Percentiles rank a stretch among this genome's conserved stretches.
These are phyloP conservation scores for Cystobasidium slooffiae DNA, from an alignment of 1,284 basidiomycete species.

Conservation along the genomic window DNA sequence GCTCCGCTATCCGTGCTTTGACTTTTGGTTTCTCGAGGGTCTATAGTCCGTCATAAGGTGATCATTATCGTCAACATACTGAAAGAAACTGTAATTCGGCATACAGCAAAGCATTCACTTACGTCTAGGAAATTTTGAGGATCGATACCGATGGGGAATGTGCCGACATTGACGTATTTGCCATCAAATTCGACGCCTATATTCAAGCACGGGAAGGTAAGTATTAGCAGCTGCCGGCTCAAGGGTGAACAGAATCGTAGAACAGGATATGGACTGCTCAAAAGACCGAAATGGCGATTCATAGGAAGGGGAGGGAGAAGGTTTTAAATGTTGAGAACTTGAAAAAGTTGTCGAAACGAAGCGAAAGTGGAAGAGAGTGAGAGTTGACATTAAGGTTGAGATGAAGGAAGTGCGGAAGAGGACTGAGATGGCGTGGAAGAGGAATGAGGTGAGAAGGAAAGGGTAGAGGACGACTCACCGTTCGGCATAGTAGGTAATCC, in stretches of 20 bases:
- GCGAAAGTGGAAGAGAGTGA: too few relatives aligned
- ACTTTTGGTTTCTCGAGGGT: slow-evolving; percentile 62
- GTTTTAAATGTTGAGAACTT: too few relatives aligned
- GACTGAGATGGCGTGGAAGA: too few relatives aligned
- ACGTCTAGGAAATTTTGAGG: slow-evolving; percentile 86
- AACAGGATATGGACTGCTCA: too few relatives aligned
- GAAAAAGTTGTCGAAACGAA: too few relatives aligned
- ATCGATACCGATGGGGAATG: slow-evolving; percentile 98
- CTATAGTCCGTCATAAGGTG: not conserved
- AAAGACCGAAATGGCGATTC: too few relatives aligned
- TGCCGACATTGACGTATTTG: slow-evolving; percentile 92
- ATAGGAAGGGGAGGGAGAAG: not conserved
- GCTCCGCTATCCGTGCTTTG: slow-evolving; percentile 76
- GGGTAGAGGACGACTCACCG: slow-evolving; percentile 59
- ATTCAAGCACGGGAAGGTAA: not conserved
- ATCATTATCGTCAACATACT: not conserved
- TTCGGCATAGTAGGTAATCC: slow-evolving; percentile 97
- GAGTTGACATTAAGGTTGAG: too few relatives aligned
- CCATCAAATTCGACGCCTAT: slow-evolving; percentile 83
- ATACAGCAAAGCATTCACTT: slow-evolving; percentile 47
- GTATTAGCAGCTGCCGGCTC: not conserved
- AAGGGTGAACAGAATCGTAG: too few relatives aligned
- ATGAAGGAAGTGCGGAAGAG: too few relatives aligned
- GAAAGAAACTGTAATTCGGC: not conserved
- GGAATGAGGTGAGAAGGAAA: too few relatives aligned